phyloP scores from a whole-genome alignment of 2,329 filamentous ascomycete species.

The Microascus cirrosus region DNA sequence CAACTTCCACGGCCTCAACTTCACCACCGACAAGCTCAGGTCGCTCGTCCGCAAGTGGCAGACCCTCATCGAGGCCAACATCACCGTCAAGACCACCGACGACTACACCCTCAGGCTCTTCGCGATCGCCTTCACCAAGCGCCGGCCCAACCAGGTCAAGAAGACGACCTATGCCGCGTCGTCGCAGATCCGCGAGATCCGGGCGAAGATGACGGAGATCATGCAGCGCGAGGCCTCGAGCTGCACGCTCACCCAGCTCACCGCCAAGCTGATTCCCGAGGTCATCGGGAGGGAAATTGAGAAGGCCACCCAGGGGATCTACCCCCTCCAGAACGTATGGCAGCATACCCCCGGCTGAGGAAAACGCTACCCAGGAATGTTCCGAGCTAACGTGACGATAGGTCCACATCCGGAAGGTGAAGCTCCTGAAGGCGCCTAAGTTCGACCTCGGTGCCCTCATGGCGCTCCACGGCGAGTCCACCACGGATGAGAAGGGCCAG shows the following conservation, averaged over 20 bases:
- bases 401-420: conserved; percentile 99
- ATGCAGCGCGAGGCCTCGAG: conserved; percentile 90
- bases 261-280: conserved; percentile 97
- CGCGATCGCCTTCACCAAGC: conserved; percentile 98
- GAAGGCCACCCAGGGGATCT: conserved; percentile 99
- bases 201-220: conserved; percentile 99
- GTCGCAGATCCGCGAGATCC: conserved; percentile 94
- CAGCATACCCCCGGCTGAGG: neutral
- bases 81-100: conserved; percentile 99
- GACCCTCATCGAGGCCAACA: conserved; percentile 97
- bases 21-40: conserved; percentile 99
- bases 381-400: conserved; percentile 23
- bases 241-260: conserved; percentile 93
- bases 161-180: conserved; percentile 98
- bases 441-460: conserved; percentile 96
- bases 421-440: conserved; percentile 97
- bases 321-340: conserved; percentile 95
- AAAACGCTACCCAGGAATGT: neutral
- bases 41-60: conserved; percentile 99
- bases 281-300: conserved; percentile 99
- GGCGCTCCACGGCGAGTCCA: conserved; percentile 94
- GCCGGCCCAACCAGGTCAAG: conserved; percentile 99
- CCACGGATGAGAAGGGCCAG: conserved; percentile 90
- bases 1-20: conserved; percentile 99
- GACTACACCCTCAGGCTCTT: conserved; percentile 99